Evolutionary conservation across 129 eudicot species (phyloP).

Genomic region (Tagetes erecta): DNA sequence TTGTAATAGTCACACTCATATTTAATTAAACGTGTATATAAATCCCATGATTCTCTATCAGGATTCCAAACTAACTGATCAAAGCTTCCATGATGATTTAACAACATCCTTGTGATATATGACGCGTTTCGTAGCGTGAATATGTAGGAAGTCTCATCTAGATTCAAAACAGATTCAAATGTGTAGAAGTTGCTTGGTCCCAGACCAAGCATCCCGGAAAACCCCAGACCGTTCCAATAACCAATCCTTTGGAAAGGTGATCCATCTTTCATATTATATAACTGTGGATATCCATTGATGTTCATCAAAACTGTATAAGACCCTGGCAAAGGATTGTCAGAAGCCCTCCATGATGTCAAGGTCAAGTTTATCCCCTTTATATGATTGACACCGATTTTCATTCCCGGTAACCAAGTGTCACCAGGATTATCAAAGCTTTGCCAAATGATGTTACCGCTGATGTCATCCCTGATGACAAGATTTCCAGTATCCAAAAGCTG

Average conservation of each 20-base stretch:
- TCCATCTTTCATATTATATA: background rate
- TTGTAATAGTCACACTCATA: slow-evolving; percentile 10
- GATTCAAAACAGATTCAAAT: slow-evolving; percentile 6
- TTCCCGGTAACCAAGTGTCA: slow-evolving; percentile 7
- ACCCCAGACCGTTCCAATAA: slow-evolving; percentile 41
- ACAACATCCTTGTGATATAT: slow-evolving; percentile 12
- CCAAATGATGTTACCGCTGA: background rate
- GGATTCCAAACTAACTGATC: background rate
- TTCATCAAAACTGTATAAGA: slow-evolving; percentile 13
- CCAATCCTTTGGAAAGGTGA: slow-evolving; percentile 20
- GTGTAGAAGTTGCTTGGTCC: background rate
- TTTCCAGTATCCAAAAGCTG: slow-evolving; percentile 17
- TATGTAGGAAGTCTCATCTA: slow-evolving; percentile 11
- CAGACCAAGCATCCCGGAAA: slow-evolving; percentile 19
- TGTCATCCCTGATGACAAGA: slow-evolving; percentile 10
- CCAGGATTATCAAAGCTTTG: slow-evolving; percentile 22
- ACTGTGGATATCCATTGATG: slow-evolving; percentile 28
- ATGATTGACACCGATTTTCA: slow-evolving; percentile 1
- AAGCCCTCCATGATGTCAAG: slow-evolving; percentile 12
- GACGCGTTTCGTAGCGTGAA: slow-evolving; percentile 9
- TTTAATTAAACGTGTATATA: background rate
- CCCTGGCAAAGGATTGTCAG: slow-evolving; percentile 16
- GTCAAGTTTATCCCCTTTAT: background rate
- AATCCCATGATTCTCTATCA: background rate
- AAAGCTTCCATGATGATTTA: background rate